Conservation (phyloP, 2,329 filamentous ascomycete species). For the Biscogniauxia sp. region DNA sequence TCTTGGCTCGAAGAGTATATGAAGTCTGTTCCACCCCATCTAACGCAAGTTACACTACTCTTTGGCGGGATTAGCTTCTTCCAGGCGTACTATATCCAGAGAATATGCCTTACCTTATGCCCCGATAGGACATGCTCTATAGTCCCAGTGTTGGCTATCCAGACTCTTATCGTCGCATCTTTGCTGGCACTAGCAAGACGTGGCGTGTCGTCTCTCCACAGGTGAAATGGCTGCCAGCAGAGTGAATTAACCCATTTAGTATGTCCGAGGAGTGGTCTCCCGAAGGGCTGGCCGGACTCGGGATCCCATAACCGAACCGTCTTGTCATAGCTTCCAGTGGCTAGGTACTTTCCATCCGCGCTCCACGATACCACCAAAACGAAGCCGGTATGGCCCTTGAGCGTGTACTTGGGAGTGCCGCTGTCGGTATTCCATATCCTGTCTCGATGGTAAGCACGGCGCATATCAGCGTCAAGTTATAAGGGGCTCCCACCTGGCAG, state of each 20-base stretch:
- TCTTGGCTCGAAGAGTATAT: conserved; percentile 88
- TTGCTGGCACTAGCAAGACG: conserved; percentile 85
- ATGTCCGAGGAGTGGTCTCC: conserved; percentile 76
- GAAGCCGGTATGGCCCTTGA: conserved; percentile 88
- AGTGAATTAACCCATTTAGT: conserved; percentile 85
- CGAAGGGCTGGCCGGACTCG: conserved; percentile 71
- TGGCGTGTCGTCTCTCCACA: conserved; percentile 70
- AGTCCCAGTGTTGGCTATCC: conserved; percentile 74
- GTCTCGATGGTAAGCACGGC: background rate
- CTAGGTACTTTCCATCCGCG: conserved; percentile 76
- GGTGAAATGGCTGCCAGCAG: conserved; percentile 91
- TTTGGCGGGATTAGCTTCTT: conserved; percentile 32
- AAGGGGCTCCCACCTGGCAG: conserved; percentile 47
- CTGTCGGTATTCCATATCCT: conserved; percentile 95
- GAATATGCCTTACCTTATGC: conserved; percentile 53
- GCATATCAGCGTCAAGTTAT: background rate
- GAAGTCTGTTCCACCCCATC: conserved; percentile 86
- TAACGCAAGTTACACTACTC: conserved; percentile 82
- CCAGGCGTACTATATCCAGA: background rate
- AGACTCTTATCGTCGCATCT: conserved; percentile 83
- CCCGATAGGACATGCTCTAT: conserved; percentile 83
- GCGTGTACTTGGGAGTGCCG: conserved; percentile 79
- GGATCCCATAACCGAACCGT: conserved; percentile 89
- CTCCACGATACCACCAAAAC: conserved; percentile 86
- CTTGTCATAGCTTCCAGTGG: conserved; percentile 91